Evolutionary conservation across 208 protist species (phyloP).

Genomic region (Trichomonas vaginalis): DNA sequence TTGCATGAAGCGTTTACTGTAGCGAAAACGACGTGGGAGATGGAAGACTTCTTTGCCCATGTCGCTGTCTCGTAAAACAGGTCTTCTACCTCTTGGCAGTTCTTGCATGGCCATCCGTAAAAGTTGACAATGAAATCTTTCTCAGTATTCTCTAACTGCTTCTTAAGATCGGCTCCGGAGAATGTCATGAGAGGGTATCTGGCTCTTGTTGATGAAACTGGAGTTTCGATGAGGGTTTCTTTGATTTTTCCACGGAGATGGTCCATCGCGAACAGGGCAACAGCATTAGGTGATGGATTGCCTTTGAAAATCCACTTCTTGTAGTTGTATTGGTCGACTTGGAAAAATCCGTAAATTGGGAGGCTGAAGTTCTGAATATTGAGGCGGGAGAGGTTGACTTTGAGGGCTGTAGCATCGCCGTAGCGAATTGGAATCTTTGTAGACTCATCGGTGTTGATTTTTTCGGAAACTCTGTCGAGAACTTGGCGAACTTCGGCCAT

Average conservation of each 20-base stretch:
- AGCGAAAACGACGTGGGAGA: not conserved
- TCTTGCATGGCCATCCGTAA: not conserved
- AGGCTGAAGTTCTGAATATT: not conserved
- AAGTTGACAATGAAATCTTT: not conserved
- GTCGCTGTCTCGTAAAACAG: not conserved
- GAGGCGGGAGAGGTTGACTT: not conserved
- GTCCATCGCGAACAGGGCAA: not conserved
- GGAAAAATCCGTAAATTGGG: not conserved
- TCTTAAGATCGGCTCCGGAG: not conserved
- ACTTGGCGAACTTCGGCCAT: not conserved
- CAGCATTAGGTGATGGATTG: not conserved
- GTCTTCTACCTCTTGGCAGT: not conserved
- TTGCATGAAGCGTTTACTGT: not conserved
- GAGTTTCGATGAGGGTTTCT: not conserved
- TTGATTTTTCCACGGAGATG: not conserved
- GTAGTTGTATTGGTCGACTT: not conserved
- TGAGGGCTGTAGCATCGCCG: not conserved
- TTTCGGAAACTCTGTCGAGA: not conserved
- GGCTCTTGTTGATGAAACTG: not conserved
- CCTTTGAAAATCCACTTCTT: not conserved
- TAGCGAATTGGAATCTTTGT: not conserved
- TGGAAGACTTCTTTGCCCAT: not conserved
- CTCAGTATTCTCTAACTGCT: not conserved
- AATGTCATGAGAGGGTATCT: not conserved
- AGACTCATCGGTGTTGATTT: not conserved